Base-by-base conservation (phyloP, 441 rosid species). In the Gossypium trilobum region DNA sequence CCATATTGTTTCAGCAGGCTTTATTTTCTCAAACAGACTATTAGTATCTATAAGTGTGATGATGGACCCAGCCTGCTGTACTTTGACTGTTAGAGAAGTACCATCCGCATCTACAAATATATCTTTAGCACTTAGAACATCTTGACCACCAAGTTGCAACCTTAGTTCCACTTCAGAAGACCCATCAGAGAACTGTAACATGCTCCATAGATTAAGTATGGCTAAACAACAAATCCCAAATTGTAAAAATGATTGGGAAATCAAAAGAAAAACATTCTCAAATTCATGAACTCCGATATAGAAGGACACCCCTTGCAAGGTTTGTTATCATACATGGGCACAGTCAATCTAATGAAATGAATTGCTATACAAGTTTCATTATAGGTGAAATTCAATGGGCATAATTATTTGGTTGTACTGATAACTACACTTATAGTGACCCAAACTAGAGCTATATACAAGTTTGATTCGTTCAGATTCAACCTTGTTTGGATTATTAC, bases 1-100 rank as follows among this genome's bases (percentile, higher is more conserved):
- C 98, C 96, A 91, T 75, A 91, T 93, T 14, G 97, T 91, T 80
- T 94, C 97, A 0, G 93, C 71, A 0, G 96, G 85, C 85, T 85
- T 90, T 57, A 91, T 87, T 68, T 77, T 83, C 14, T 88, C 95
- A 80, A 89, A 94, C 64, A 91, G 82, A 13, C 82, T 64, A 65
- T 84, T 79, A 22, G 93, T 90, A 82, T 94, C 90, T 19, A 90
- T 78, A 57, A 90, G 89, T 0, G 92, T 87, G 55, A 64, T 36
- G n/a, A 62, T 58, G 77, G 84, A 80, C 3, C 89, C 93, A 2
- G 83, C 70, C n/a, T 77, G 81, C 79, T 81, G 84, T 44, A 88
- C 79, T 82, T 78, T 79, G 69, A 89, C 90, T 0, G 76, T 58
- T 71, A 90, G 82, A 48, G 88, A 87, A 39, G 86, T 82, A 20